phyloP scores from a whole-genome alignment of 768 basidiomycete genomes.

The Tricholoma bakamatsutake region DNA sequence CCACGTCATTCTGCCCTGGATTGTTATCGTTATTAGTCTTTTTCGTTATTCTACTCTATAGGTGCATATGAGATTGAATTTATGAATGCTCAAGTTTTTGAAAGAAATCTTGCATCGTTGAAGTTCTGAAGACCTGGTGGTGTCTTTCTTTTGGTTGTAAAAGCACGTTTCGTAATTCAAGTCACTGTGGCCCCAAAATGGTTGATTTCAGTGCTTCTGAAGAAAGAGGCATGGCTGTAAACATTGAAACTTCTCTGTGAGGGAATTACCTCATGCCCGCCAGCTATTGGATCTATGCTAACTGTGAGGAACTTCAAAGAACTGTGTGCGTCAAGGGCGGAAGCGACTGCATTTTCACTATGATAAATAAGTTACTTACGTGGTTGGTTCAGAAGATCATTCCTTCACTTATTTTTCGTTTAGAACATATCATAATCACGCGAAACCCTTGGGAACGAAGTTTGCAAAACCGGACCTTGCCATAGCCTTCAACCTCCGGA shows the following conservation, averaged over 20 bases:
- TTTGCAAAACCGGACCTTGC: conserved; percentile 28
- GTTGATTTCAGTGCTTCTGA: neutral
- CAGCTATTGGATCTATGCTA: neutral
- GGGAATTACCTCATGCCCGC: conserved; percentile 4
- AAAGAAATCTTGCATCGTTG: neutral
- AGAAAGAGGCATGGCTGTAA: conserved; percentile 3
- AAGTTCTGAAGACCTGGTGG: neutral
- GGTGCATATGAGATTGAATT: neutral
- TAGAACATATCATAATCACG: conserved; percentile 28
- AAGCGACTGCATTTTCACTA: conserved; percentile 20
- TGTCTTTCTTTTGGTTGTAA: neutral
- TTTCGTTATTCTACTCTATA: neutral
- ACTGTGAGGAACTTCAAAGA: conserved; percentile 10
- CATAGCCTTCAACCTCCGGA: conserved; percentile 31
- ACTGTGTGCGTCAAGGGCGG: conserved; percentile 18
- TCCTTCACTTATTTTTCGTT: neutral
- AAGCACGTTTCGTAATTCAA: neutral
- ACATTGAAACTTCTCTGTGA: conserved; percentile 28
- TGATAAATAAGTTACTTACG: conserved; percentile 21
- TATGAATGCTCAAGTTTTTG: neutral
- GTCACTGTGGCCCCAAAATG: neutral
- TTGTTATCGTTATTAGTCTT: neutral
- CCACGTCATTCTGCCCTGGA: neutral
- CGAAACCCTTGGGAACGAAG: conserved; percentile 7
- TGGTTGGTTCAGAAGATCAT: no score